Evolutionary conservation across 768 basidiomycete genomes (phyloP).

Genomic region (Phylloporus arenicola): DNA sequence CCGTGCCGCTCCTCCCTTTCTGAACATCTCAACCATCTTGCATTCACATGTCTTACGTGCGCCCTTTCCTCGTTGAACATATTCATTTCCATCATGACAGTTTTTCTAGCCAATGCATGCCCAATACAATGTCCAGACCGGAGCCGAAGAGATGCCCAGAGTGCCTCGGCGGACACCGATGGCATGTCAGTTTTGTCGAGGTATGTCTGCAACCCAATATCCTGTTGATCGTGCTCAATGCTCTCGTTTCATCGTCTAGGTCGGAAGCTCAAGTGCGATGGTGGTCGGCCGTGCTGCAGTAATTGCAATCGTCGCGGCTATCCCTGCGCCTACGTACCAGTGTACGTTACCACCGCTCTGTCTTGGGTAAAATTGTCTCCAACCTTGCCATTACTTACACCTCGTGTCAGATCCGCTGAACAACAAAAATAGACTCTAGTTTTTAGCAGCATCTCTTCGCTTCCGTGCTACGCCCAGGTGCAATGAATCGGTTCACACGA

Average conservation of each 20-base stretch:
- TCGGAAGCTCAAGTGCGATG: conserved; percentile 71
- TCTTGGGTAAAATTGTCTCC: conserved; percentile 5
- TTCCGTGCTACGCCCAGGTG: conserved; percentile 11
- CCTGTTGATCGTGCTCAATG: neutral
- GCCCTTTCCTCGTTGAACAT: conserved; percentile 2
- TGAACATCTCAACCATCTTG: conserved; percentile 1
- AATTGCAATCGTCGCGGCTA: conserved; percentile 60
- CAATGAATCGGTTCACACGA: conserved; percentile 22
- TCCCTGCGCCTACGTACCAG: conserved; percentile 58
- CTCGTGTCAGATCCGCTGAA: conserved; percentile 20
- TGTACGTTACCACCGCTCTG: conserved; percentile 41
- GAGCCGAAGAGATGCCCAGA: conserved; percentile 22
- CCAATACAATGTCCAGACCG: conserved; percentile 10
- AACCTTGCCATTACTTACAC: conserved; percentile 7
- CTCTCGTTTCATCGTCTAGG: conserved; percentile 33
- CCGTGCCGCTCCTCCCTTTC: neutral
- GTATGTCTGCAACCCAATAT: conserved; percentile 27
- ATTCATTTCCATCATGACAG: neutral
- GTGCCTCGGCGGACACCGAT: conserved; percentile 51
- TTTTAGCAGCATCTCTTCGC: conserved; percentile 15
- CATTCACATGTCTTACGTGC: conserved; percentile 23
- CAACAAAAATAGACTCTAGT: conserved; percentile 27
- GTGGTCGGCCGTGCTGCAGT: conserved; percentile 53
- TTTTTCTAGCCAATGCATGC: conserved; percentile 10
- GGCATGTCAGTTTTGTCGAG: conserved; percentile 73